A percentile compares a stretch with the other conserved stretches of the same genome.
These are phyloP conservation scores for Luzula sylvatica DNA, from an alignment of 176 grass and related monocot genomes.

Conservation along the genomic window DNA sequence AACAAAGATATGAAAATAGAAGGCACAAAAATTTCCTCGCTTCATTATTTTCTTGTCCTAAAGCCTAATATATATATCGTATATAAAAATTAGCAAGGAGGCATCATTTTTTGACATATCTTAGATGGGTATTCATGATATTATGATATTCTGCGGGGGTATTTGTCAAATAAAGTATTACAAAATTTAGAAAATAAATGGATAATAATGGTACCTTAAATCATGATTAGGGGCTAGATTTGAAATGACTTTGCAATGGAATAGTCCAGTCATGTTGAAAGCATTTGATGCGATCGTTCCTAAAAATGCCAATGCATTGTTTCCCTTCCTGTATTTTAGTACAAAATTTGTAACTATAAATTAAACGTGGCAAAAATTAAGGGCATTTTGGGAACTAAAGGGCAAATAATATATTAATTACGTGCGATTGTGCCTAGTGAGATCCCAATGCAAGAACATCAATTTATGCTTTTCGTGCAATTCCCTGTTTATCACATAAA, in stretches of 20 bases:
- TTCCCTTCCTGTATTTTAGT: conserved; percentile 43
- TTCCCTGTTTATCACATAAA: conserved; percentile 75
- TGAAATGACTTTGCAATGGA: conserved; percentile 49
- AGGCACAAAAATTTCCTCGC: too few relatives aligned
- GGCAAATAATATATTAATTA: conserved; percentile 11
- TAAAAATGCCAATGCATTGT: conserved; percentile 57
- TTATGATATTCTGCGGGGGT: too few relatives aligned
- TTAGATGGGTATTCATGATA: too few relatives aligned
- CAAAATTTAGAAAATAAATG: too few relatives aligned
- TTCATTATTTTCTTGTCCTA: too few relatives aligned
- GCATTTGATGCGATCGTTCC: conserved; percentile 65
- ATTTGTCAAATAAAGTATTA: too few relatives aligned
- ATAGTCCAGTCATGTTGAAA: conserved; percentile 63
- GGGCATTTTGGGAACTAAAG: too few relatives aligned
- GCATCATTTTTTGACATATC: too few relatives aligned
- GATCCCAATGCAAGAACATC: conserved; percentile 96
- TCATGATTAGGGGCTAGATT: conserved; percentile 28
- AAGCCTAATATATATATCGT: too few relatives aligned
- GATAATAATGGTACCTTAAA: conserved; percentile 23
- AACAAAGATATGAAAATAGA: too few relatives aligned
- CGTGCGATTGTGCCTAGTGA: conserved; percentile 88
- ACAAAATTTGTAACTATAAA: conserved; percentile 5
- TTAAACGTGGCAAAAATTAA: not conserved
- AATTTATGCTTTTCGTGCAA: conserved; percentile 51
- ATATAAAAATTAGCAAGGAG: too few relatives aligned